Conservation (phyloP, 1,284 basidiomycete species). For the Ceratobasidium sp. region DNA sequence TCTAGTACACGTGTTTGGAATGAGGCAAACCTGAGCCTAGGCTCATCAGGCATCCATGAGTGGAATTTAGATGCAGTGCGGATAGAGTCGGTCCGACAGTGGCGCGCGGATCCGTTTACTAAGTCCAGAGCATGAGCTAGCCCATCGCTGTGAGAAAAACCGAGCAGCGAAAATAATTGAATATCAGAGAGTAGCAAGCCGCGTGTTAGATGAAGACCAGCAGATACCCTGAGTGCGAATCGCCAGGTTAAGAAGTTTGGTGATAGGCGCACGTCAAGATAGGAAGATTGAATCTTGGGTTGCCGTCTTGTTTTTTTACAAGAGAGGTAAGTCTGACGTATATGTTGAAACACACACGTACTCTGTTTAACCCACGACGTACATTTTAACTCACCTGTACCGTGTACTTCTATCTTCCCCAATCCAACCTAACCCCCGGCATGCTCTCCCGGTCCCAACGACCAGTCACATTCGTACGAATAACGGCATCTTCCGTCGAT, state of each 20-base stretch:
- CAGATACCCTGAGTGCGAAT: conserved; percentile 14
- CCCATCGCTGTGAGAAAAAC: background rate
- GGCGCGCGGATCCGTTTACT: conserved; percentile 12
- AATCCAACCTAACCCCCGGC: conserved; percentile 21
- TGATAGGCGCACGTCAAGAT: conserved; percentile 27
- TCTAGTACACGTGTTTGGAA: conserved; percentile 43
- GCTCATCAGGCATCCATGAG: conserved; percentile 5
- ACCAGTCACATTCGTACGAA: background rate
- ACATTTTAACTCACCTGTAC: conserved; percentile 20
- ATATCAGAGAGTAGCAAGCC: background rate
- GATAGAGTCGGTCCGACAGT: conserved; percentile 11
- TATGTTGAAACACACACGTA: conserved; percentile 2
- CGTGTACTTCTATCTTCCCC: conserved; percentile 27
- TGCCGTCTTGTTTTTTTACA: background rate
- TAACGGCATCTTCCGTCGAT: conserved; percentile 11
- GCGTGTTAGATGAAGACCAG: conserved; percentile 1
- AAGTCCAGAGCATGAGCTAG: background rate
- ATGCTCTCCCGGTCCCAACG: background rate
- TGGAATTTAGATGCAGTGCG: conserved; percentile 14
- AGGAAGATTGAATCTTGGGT: conserved; percentile 23
- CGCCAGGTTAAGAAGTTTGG: background rate
- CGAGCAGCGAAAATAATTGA: background rate
- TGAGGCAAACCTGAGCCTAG: conserved; percentile 31
- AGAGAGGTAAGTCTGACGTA: conserved; percentile 36
- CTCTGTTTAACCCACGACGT: conserved; percentile 5